Evolutionary conservation across 2,329 filamentous ascomycete genomes (phyloP), one percentile per base, ranked within the genome.

Genomic region (Arthroderma sp.): DNA sequence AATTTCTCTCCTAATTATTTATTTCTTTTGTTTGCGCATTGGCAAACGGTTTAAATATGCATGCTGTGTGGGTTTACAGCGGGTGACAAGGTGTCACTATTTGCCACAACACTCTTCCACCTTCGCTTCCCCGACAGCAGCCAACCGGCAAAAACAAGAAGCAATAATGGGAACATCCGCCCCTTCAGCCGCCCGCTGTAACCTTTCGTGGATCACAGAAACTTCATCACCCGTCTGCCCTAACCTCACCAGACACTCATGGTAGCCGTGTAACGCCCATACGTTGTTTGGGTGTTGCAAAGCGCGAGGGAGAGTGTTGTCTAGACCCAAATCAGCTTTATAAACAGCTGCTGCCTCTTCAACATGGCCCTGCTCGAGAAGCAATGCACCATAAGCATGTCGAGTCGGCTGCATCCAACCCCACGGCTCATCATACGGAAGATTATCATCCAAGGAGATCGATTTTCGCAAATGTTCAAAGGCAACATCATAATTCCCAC

Each of bases 391-490:
- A 42, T 80, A 80, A 0, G 82, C 82, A 58, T 86, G 82, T 3
- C 81, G 68, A 0, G 77, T 74, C 0, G 82, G 82, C 56, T 83
- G 79, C 81, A 86, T 85, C 82, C 82, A 86, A 0, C 79, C 80
- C 82, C 82, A 86, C 0, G 83, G 83, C 57, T 87, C 83, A 40
- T 81, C 78, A 49, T 83, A 86, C 0, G 76, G 77, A 29, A 86
- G 68, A 0, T 58, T 61, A 53, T 83, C 80, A 50, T 84, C 79
- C 2, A 74, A 68, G 1, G 63, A 56, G 22, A 83, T 75, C 0
- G 80, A 72, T 7, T 65, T 66, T 1, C 72, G 69, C 2, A 87
- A 65, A 42, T 75, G 68, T 3, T 62, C 54, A 55, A 83, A 86
- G 0, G 82, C 82, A 0, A 57, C 40, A 0, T 76, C 70, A 43